These are phyloP conservation scores for Aethionema arabicum DNA, from an alignment of 345 rosid genomes.

Conservation along the genomic window DNA sequence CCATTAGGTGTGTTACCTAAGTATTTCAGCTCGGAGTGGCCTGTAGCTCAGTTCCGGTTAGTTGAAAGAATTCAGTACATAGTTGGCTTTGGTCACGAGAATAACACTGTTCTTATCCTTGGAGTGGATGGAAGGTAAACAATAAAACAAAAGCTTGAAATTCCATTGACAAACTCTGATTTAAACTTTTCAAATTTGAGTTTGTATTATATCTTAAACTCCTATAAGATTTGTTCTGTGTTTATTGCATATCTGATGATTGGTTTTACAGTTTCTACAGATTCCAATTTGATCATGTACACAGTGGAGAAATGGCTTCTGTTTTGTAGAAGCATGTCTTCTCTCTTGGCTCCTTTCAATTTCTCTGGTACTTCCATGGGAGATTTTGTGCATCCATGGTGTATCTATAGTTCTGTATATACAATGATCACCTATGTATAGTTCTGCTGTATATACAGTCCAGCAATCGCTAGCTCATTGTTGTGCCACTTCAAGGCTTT, in stretches of 20 bases:
- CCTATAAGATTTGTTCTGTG: background rate
- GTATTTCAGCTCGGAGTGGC: slow-evolving; percentile 98
- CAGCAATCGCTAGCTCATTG: slow-evolving; percentile 51
- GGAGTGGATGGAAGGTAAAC: slow-evolving; percentile 96
- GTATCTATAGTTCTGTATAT: slow-evolving; percentile 33
- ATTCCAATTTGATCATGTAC: slow-evolving; percentile 82
- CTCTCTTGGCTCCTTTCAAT: background rate
- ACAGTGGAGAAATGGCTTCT: slow-evolving; percentile 87
- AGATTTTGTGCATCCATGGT: slow-evolving; percentile 19
- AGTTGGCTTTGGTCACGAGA: slow-evolving; percentile 90
- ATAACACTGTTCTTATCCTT: slow-evolving; percentile 81
- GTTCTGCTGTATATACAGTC: slow-evolving; percentile 62
- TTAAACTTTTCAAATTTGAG: too few species aligned
- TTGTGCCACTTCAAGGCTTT: slow-evolving; percentile 53
- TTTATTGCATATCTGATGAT: slow-evolving; percentile 4
- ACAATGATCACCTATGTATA: slow-evolving; percentile 59
- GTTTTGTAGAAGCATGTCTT: slow-evolving; percentile 41
- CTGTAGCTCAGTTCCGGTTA: slow-evolving; percentile 87
- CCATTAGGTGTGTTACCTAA: slow-evolving; percentile 83
- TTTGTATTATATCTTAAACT: background rate
- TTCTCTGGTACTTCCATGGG: slow-evolving; percentile 15
- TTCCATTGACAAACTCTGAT: too few species aligned
- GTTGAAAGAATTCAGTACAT: slow-evolving; percentile 78
- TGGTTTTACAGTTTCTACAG: slow-evolving; percentile 72
- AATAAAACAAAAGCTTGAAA: background rate